phyloP scores from a whole-genome alignment of 176 grass and related monocot genomes.

The Phragmites australis region DNA sequence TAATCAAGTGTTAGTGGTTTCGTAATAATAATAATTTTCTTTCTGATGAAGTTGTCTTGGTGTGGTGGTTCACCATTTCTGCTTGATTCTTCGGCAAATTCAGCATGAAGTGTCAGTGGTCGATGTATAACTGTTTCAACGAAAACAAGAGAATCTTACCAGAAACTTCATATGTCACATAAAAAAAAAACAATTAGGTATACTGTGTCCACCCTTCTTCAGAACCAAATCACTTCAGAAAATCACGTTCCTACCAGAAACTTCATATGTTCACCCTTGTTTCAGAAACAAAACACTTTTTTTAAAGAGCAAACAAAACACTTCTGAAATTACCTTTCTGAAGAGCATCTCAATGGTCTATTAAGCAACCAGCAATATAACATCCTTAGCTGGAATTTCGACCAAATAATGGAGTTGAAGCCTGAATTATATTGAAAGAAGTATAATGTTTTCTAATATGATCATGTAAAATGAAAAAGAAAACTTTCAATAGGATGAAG shows the following conservation, averaged over 20 bases:
- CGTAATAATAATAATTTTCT: neutral
- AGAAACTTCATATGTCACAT: neutral
- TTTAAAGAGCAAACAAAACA: neutral
- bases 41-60: neutral
- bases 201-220: neutral
- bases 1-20: neutral
- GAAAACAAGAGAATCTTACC: neutral
- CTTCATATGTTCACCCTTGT: neutral
- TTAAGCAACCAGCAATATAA: neutral
- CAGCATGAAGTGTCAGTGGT: neutral
- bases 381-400: neutral
- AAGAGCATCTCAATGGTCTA: neutral
- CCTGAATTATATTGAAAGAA: neutral
- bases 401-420: neutral
- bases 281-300: neutral
- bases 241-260: neutral
- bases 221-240: neutral
- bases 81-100: neutral
- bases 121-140: neutral
- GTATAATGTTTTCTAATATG: constrained; percentile 1
- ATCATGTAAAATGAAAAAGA: neutral
- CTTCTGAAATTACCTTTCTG: neutral
- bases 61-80: neutral
- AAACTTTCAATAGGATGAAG: neutral
- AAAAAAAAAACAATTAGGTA: neutral